These are phyloP conservation scores for Setaria italica DNA, from an alignment of 202 grass and related monocot genomes.

Conservation along the genomic window DNA sequence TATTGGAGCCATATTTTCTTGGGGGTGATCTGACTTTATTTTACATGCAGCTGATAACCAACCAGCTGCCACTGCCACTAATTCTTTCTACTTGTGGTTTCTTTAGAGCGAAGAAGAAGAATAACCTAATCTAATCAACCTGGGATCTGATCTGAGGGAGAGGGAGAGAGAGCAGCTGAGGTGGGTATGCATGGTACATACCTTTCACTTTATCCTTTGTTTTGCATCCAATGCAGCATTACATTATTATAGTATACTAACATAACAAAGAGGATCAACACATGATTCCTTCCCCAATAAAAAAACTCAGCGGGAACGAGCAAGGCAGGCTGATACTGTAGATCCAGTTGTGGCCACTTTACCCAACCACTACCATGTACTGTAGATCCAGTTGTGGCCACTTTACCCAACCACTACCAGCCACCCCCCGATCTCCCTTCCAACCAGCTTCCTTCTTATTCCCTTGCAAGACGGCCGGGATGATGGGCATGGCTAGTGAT, in stretches of 20 bases:
- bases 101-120: not conserved
- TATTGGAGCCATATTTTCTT: not conserved
- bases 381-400: slow-evolving; percentile 32
- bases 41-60: not conserved
- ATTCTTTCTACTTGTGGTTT: slow-evolving; percentile 15
- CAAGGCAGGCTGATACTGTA: slow-evolving; percentile 1
- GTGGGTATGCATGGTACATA: not conserved
- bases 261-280: not conserved
- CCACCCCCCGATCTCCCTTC: slow-evolving; percentile 24
- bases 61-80: not conserved
- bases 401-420: slow-evolving; percentile 47
- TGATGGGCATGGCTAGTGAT: not conserved
- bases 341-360: slow-evolving; percentile 44
- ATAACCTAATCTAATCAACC: not conserved
- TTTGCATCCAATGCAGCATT: slow-evolving; percentile 34
- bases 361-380: slow-evolving; percentile 39
- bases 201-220: slow-evolving; percentile 7
- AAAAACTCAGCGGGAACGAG: not conserved
- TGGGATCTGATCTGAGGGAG: slow-evolving; percentile 42
- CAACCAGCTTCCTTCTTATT: slow-evolving; percentile 29
- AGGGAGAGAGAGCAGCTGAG: not conserved
- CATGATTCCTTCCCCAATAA: slow-evolving; percentile 9
- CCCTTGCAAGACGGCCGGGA: slow-evolving; percentile 8
- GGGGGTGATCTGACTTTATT: not conserved
- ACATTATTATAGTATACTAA: not conserved